Conservation (phyloP, 352 stramenopile genomes). For the Phytophthora brassicae region DNA sequence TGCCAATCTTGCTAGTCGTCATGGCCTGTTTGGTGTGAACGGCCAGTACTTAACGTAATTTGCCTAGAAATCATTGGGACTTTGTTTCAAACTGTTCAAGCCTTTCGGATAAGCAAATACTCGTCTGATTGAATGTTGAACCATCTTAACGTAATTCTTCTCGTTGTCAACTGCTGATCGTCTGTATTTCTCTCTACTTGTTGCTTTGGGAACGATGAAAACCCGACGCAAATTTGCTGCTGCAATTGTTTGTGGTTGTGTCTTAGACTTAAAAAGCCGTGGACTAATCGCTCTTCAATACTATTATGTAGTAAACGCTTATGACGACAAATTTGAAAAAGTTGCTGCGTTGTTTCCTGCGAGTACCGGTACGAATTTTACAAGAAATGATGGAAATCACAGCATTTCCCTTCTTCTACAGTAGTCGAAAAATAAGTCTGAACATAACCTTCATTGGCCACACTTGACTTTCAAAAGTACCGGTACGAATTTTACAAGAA, state of each 20-base stretch:
- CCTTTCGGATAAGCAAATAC: neutral
- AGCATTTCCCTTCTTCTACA: too few species aligned
- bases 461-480: too few species aligned
- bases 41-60: neutral
- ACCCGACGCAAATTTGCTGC: conserved; percentile 5
- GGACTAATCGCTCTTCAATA: conserved; percentile 12
- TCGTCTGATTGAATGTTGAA: conserved; percentile 14
- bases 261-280: conserved; percentile 8
- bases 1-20: neutral
- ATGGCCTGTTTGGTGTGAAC: neutral
- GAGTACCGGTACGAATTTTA: too few species aligned
- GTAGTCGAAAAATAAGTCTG: too few species aligned
- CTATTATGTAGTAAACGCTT: neutral
- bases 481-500: neutral
- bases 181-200: conserved; percentile 3
- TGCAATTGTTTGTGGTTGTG: conserved; percentile 4
- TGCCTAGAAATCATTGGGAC: conserved; percentile 20
- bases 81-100: conserved; percentile 18
- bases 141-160: conserved; percentile 20
- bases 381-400: too few species aligned
- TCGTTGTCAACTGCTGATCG: conserved; percentile 21
- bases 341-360: conserved; percentile 1
- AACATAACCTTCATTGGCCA: too few species aligned
- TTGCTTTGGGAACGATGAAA: conserved; percentile 5
- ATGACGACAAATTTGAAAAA: conserved; percentile 16